Evolutionary conservation across 2,329 filamentous ascomycete genomes (phyloP).

Genomic region (Exophiala calicioides): DNA sequence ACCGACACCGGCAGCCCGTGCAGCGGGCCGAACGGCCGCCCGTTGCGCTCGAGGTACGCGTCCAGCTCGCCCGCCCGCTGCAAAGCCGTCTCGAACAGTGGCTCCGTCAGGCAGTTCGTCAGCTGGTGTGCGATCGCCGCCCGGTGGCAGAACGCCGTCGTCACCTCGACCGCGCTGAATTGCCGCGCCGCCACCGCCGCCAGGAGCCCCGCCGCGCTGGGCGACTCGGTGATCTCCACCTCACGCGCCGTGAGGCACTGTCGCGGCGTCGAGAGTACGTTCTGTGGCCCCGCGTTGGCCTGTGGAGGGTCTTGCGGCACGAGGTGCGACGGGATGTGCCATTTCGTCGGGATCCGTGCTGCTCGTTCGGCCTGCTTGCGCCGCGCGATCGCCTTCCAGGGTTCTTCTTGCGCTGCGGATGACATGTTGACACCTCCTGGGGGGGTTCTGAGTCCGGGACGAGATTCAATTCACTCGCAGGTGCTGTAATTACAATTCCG

Average conservation of each 20-base stretch:
- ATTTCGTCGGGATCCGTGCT: constrained; percentile 43
- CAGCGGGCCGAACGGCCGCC: constrained; percentile 38
- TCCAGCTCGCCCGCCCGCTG: constrained; percentile 42
- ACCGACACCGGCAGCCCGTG: constrained; percentile 44
- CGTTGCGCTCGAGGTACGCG: constrained; percentile 34
- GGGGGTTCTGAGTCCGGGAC: not conserved
- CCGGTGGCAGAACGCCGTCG: constrained; percentile 56
- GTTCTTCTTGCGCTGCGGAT: constrained; percentile 14
- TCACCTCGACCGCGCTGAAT: constrained; percentile 48
- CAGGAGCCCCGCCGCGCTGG: constrained; percentile 46
- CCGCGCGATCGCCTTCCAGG: constrained; percentile 36
- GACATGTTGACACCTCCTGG: constrained; percentile 13
- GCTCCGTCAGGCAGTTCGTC: constrained; percentile 42
- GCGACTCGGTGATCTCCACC: constrained; percentile 54
- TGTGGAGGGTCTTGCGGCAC: constrained; percentile 29
- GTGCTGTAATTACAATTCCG: no score
- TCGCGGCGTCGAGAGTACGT: constrained; percentile 53
- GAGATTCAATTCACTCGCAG: no score
- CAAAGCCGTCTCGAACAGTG: constrained; percentile 40
- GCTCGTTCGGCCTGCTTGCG: constrained; percentile 43
- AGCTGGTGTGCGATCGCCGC: constrained; percentile 36
- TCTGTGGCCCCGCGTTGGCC: constrained; percentile 22
- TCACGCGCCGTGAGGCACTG: constrained; percentile 55
- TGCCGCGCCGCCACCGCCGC: constrained; percentile 37
- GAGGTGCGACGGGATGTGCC: constrained; percentile 37